These are phyloP conservation scores for Eimeria praecox DNA, from an alignment of 169 alveolate genomes.

Conservation along the genomic window DNA sequence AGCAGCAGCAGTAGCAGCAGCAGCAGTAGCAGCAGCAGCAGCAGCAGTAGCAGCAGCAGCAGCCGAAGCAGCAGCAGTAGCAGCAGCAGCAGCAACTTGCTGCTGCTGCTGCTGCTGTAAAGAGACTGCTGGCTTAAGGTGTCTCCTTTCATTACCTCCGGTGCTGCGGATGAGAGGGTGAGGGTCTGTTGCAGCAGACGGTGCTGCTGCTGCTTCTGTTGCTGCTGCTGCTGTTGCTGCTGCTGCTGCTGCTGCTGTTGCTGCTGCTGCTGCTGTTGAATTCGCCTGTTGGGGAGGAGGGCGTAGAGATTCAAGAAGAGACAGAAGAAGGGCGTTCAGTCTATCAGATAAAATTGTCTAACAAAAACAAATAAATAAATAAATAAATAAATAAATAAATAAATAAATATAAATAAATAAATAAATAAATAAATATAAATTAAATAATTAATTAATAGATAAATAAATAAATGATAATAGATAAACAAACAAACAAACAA, in stretches of 20 bases:
- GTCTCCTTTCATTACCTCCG: background rate
- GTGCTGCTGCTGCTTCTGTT: background rate
- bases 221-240: constrained; percentile 3
- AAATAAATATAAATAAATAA: too few species aligned
- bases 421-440: too few species aligned
- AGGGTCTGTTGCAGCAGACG: background rate
- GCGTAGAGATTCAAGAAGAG: background rate
- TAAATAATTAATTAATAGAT: background rate
- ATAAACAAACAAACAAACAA: background rate
- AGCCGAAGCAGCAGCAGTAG: constrained; percentile 21
- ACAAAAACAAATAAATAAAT: background rate
- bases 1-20: too few species aligned
- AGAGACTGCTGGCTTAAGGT: too few species aligned
- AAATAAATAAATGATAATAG: background rate
- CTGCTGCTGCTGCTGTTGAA: background rate
- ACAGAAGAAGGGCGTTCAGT: background rate
- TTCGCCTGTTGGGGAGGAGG: background rate
- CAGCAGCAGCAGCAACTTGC: constrained; percentile 15
- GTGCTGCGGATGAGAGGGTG: constrained; percentile 20
- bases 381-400: background rate
- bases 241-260: constrained; percentile 10
- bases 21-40: too few species aligned
- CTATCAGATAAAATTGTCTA: background rate
- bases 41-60: constrained; percentile 41
- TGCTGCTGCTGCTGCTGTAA: too few species aligned